These are phyloP conservation scores for Tilletia horrida DNA, from an alignment of 1,284 basidiomycete genomes.

Conservation along the genomic window DNA sequence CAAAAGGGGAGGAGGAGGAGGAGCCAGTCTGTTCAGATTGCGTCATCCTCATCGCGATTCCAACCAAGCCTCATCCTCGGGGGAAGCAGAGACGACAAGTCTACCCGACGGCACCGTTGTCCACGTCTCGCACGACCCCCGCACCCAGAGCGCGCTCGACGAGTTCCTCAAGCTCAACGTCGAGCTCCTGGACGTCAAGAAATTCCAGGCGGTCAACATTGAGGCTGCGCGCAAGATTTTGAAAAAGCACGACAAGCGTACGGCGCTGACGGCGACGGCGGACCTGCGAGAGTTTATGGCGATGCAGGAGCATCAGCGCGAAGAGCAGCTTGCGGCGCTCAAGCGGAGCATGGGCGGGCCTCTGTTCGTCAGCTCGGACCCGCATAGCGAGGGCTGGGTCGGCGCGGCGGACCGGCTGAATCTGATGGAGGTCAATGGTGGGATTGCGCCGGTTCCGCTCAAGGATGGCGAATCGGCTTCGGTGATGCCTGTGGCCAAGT, in stretches of 20 bases:
- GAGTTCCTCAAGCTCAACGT: conserved; percentile 77
- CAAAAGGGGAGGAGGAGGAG: not conserved
- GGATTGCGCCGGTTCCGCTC: conserved; percentile 12
- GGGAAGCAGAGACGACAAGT: not conserved
- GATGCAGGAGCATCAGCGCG: conserved; percentile 37
- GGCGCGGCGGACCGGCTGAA: conserved; percentile 5
- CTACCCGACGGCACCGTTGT: conserved; percentile 24
- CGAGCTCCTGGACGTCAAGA: conserved; percentile 78
- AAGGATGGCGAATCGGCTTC: conserved; percentile 25
- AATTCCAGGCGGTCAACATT: conserved; percentile 73
- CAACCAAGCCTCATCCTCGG: too few relatives aligned
- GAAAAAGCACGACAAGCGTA: conserved; percentile 91
- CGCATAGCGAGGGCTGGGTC: not conserved
- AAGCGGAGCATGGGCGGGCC: too few relatives aligned
- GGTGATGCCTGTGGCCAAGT: not conserved
- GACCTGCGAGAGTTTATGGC: conserved; percentile 43
- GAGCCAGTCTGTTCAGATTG: not conserved
- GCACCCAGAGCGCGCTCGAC: conserved; percentile 59
- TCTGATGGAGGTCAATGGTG: conserved; percentile 14
- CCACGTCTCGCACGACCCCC: conserved; percentile 37
- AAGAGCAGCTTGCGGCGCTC: conserved; percentile 3
- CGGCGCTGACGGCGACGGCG: conserved; percentile 59
- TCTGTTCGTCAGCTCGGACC: not conserved
- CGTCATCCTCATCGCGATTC: not conserved
- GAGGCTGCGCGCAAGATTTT: conserved; percentile 70